Conservation (phyloP, 2,329 filamentous ascomycete genomes). For the Neoarthrinium moseri region DNA sequence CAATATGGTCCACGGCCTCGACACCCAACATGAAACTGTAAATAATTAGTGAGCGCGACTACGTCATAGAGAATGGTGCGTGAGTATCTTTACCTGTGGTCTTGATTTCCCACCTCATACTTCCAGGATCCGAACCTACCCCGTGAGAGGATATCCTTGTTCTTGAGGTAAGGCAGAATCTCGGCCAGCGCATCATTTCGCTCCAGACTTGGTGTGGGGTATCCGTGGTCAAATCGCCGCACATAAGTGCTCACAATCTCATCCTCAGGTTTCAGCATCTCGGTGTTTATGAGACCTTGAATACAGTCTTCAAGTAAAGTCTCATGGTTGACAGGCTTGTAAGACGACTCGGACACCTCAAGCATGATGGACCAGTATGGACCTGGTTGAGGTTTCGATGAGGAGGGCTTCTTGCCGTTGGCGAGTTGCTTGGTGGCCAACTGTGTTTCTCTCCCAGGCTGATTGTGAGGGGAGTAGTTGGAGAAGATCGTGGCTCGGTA, state of each 20-base stretch:
- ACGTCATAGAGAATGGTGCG: too few species aligned
- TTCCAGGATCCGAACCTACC: constrained; percentile 97
- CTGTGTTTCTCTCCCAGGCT: constrained; percentile 78
- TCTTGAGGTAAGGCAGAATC: constrained; percentile 88
- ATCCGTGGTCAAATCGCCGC: constrained; percentile 96
- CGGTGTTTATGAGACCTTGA: constrained; percentile 93
- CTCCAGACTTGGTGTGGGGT: constrained; percentile 92
- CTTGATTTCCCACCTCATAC: constrained; percentile 94
- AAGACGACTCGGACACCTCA: constrained; percentile 90
- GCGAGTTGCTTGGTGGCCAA: constrained; percentile 83
- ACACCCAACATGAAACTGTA: constrained; percentile 83
- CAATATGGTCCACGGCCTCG: constrained; percentile 85
- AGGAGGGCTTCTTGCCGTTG: constrained; percentile 76
- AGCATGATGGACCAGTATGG: constrained; percentile 99
- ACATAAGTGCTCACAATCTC: constrained; percentile 98
- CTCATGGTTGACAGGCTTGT: constrained; percentile 89
- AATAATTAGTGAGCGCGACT: not conserved
- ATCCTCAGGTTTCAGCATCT: constrained; percentile 86
- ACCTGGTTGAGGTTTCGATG: constrained; percentile 72
- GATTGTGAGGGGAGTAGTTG: constrained; percentile 99
- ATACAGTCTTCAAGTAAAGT: constrained; percentile 88
- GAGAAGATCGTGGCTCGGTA: constrained; percentile 99
- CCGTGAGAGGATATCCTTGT: constrained; percentile 87
- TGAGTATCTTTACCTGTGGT: constrained; percentile 61
- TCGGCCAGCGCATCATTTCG: constrained; percentile 90